Conservation (phyloP, 768 basidiomycete genomes). For the Amylocystis lapponica region DNA sequence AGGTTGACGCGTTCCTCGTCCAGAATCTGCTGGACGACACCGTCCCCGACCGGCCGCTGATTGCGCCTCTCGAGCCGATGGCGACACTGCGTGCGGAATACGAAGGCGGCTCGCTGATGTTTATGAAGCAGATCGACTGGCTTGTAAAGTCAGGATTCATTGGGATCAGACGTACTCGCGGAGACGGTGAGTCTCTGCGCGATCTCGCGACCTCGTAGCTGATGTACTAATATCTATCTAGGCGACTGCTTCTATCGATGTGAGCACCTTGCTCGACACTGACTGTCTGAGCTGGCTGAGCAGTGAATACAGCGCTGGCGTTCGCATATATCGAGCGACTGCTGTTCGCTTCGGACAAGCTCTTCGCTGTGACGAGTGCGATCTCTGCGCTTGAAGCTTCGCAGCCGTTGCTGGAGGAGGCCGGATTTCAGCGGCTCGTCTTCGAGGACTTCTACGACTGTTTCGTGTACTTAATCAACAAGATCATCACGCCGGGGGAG, state of each 20-base stretch:
- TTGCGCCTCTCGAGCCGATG: slow-evolving; percentile 50
- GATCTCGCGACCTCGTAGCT: neutral
- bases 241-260: slow-evolving; percentile 94
- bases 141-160: slow-evolving; percentile 58
- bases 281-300: neutral
- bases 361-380: slow-evolving; percentile 42
- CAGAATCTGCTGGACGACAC: slow-evolving; percentile 38
- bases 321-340: slow-evolving; percentile 79
- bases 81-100: slow-evolving; percentile 60
- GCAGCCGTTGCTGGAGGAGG: slow-evolving; percentile 43
- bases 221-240: slow-evolving; percentile 12
- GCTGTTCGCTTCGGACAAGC: slow-evolving; percentile 39
- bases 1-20: neutral
- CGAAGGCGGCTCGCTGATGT: slow-evolving; percentile 48
- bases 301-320: slow-evolving; percentile 59
- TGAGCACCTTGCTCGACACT: slow-evolving; percentile 27
- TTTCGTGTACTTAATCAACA: slow-evolving; percentile 47
- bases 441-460: slow-evolving; percentile 73
- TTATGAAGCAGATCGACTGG: slow-evolving; percentile 73
- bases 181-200: slow-evolving; percentile 43
- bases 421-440: slow-evolving; percentile 61
- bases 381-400: slow-evolving; percentile 48
- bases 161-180: slow-evolving; percentile 64
- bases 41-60: slow-evolving; percentile 41
- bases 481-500: slow-evolving; percentile 33